Conservation (phyloP, 129 eudicot species). For the Chrysanthemum seticuspe region DNA sequence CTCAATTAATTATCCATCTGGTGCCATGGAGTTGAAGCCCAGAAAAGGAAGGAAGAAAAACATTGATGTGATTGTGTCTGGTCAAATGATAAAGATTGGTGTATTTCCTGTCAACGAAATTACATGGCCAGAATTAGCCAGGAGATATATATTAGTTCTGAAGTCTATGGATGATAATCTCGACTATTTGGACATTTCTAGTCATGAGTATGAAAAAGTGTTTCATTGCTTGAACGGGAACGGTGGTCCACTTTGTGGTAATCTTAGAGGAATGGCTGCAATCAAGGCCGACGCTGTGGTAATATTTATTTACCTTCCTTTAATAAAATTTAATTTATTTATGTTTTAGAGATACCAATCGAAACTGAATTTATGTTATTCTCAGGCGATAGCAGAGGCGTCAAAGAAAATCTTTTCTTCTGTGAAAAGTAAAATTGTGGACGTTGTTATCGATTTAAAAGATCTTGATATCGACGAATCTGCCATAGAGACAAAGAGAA, state of each 20-base stretch:
- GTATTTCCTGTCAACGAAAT: slow-evolving; percentile 74
- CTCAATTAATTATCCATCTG: slow-evolving; percentile 51
- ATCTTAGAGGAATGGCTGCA: slow-evolving; percentile 73
- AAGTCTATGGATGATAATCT: slow-evolving; percentile 65
- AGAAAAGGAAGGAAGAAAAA: slow-evolving; percentile 76
- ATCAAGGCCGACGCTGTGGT: slow-evolving; percentile 96
- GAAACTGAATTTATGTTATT: slow-evolving; percentile 12
- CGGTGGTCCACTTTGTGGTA: slow-evolving; percentile 89
- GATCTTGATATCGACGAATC: slow-evolving; percentile 44
- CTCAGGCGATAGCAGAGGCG: slow-evolving; percentile 92
- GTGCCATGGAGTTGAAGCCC: slow-evolving; percentile 55
- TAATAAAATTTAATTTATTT: neutral
- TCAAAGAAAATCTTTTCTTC: slow-evolving; percentile 65
- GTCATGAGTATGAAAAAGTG: slow-evolving; percentile 65
- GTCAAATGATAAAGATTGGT: slow-evolving; percentile 48
- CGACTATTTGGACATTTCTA: slow-evolving; percentile 63
- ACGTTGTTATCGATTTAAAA: slow-evolving; percentile 36
- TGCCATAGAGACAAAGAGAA: slow-evolving; percentile 30
- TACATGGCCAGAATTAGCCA: slow-evolving; percentile 96
- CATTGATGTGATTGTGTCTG: slow-evolving; percentile 42
- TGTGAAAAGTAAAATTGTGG: slow-evolving; percentile 36
- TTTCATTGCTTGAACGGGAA: slow-evolving; percentile 86
- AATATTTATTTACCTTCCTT: slow-evolving; percentile 27
- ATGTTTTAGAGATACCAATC: too few species aligned
- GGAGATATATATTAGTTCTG: slow-evolving; percentile 72